Percentiles rank a stretch among this genome's conserved stretches.
Conservation (phyloP, 352 stramenopile species). For the Phytophthora pinifolia region DNA sequence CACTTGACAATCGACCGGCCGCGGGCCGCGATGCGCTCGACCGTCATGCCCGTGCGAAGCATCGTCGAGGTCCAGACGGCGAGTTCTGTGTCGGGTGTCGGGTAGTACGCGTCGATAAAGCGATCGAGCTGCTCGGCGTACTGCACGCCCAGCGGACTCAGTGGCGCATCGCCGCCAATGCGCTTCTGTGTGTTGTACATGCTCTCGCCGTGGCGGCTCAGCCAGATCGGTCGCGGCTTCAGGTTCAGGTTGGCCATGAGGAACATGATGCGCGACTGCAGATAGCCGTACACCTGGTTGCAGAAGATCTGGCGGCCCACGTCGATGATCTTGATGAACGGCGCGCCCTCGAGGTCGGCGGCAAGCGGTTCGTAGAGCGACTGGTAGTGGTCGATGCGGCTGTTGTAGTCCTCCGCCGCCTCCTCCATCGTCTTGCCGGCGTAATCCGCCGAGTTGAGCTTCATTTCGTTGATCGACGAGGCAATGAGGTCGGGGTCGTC, state of each 20-base stretch:
- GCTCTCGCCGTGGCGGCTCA: slow-evolving; percentile 96
- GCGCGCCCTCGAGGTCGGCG: slow-evolving; percentile 49
- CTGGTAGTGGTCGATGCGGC: slow-evolving; percentile 81
- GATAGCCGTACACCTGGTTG: slow-evolving; percentile 85
- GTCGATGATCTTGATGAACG: slow-evolving; percentile 85
- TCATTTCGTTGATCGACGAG: slow-evolving; percentile 87
- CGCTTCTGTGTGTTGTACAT: slow-evolving; percentile 98
- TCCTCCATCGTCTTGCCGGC: slow-evolving; percentile 69
- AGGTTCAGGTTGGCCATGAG: slow-evolving; percentile 97
- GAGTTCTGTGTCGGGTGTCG: slow-evolving; percentile 67
- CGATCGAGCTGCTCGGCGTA: slow-evolving; percentile 94
- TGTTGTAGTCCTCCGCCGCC: slow-evolving; percentile 71
- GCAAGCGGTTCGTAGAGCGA: slow-evolving; percentile 68
- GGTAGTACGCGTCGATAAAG: slow-evolving; percentile 92
- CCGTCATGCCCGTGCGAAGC: slow-evolving; percentile 95
- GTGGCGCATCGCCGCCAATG: slow-evolving; percentile 94
- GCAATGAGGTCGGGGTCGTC: slow-evolving; percentile 71
- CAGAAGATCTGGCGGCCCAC: slow-evolving; percentile 81
- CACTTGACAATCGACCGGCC: slow-evolving; percentile 72
- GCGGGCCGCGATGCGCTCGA: slow-evolving; percentile 81
- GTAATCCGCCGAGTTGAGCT: slow-evolving; percentile 82
- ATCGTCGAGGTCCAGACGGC: slow-evolving; percentile 97
- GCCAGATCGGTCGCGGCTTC: slow-evolving; percentile 94
- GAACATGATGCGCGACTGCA: slow-evolving; percentile 92
- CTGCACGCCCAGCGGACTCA: slow-evolving; percentile 91